These are phyloP conservation scores for Tetracladium maxilliforme DNA, from an alignment of 2,329 filamentous ascomycete species.

Conservation along the genomic window DNA sequence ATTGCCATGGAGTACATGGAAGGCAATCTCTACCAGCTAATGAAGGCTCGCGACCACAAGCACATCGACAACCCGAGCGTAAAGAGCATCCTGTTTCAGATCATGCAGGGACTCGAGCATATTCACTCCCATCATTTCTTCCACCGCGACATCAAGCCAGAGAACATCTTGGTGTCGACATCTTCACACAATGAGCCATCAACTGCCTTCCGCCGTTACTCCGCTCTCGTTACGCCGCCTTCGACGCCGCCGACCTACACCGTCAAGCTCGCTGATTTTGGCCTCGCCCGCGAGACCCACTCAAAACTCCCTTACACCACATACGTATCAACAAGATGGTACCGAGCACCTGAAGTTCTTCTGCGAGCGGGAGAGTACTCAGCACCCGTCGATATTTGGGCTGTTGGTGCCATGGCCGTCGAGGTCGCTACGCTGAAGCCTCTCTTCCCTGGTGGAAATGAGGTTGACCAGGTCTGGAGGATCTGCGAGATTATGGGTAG, in stretches of 20 bases:
- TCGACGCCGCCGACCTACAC: slow-evolving; percentile 89
- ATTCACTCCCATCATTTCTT: slow-evolving; percentile 97
- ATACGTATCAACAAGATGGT: slow-evolving; percentile 97
- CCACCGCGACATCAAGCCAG: slow-evolving; percentile 96
- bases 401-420: slow-evolving; percentile 94
- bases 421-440: slow-evolving; percentile 95
- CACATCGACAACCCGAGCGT: slow-evolving; percentile 78
- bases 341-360: slow-evolving; percentile 81
- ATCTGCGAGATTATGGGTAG: slow-evolving; percentile 99
- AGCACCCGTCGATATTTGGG: slow-evolving; percentile 96
- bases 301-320: slow-evolving; percentile 95
- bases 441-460: slow-evolving; percentile 91
- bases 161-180: slow-evolving; percentile 94
- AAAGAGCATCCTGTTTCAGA: slow-evolving; percentile 96
- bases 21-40: slow-evolving; percentile 94
- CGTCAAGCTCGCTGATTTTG: slow-evolving; percentile 98
- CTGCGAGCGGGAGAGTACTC: slow-evolving; percentile 93
- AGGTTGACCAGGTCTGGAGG: slow-evolving; percentile 97
- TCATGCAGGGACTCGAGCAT: slow-evolving; percentile 88
- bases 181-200: slow-evolving; percentile 64
- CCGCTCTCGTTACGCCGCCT: slow-evolving; percentile 81
- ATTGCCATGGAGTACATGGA: slow-evolving; percentile 99
- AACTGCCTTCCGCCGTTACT: slow-evolving; percentile 89
- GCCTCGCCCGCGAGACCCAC: slow-evolving; percentile 90
- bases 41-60: slow-evolving; percentile 97